phyloP scores from a whole-genome alignment of 139 green algal species.

The Spirogloea muscicola region DNA sequence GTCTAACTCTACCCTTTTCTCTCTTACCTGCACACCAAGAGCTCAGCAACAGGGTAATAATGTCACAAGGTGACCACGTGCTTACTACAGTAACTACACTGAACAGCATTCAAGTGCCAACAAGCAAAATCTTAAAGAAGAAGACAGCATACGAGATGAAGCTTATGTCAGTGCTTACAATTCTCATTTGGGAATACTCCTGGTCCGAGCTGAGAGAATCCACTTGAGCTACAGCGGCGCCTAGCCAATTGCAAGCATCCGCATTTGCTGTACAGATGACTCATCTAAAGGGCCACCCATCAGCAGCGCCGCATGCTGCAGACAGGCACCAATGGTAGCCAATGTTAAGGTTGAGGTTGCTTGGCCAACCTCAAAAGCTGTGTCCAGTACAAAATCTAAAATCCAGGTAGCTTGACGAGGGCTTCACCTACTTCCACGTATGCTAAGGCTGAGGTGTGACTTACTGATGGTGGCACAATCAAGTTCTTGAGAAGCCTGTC shows the following conservation, averaged over 20 bases:
- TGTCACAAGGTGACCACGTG: no score
- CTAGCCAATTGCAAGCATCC: not conserved
- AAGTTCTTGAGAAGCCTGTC: slow-evolving; percentile 39
- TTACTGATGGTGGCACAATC: slow-evolving; percentile 9
- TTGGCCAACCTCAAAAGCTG: not conserved
- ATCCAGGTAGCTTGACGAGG: no score
- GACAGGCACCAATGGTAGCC: not conserved
- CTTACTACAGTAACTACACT: not conserved
- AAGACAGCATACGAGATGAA: no score
- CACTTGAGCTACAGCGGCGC: not conserved
- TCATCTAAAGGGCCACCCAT: slow-evolving; percentile 2
- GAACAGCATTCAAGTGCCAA: not conserved
- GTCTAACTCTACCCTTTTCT: slow-evolving; percentile 29
- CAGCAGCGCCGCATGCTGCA: not conserved
- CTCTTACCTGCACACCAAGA: slow-evolving; percentile 18
- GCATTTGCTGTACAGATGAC: not conserved
- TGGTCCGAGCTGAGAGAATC: not conserved
- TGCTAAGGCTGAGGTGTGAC: not conserved
- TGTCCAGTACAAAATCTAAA: no score
- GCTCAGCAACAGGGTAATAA: no score
- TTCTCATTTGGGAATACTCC: not conserved
- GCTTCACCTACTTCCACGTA: no score
- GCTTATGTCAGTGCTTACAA: no score
- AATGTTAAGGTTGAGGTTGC: not conserved
- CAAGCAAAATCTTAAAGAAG: not conserved